Evolutionary conservation across 2,329 filamentous ascomycete genomes (phyloP).

Genomic region (Aspergillus calidoustus): DNA sequence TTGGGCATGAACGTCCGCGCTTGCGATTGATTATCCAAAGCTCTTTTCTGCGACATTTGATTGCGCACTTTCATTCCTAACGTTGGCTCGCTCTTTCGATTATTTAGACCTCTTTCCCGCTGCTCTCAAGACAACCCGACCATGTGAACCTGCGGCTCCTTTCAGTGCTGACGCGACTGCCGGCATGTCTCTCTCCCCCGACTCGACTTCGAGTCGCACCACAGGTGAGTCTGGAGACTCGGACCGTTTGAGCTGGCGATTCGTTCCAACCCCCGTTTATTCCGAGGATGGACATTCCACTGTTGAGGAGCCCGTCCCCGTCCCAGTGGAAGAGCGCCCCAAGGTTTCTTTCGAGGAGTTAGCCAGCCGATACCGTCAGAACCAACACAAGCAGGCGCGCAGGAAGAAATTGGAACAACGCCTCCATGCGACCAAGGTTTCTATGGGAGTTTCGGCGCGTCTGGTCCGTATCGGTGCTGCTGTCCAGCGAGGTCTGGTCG

Average conservation of each 20-base stretch:
- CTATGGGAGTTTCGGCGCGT: slow-evolving; percentile 49
- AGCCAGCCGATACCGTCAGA: slow-evolving; percentile 47
- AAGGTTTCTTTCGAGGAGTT: slow-evolving; percentile 50
- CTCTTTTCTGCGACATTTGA: slow-evolving; percentile 1
- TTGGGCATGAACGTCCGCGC: slow-evolving; percentile 6
- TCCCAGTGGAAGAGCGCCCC: slow-evolving; percentile 27
- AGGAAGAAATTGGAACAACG: slow-evolving; percentile 46
- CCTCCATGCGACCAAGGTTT: slow-evolving; percentile 47
- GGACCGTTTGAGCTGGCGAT: slow-evolving; percentile 34
- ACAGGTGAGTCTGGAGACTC: slow-evolving; percentile 43
- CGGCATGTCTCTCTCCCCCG: slow-evolving; percentile 28
- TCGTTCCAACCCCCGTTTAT: slow-evolving; percentile 25
- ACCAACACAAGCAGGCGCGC: slow-evolving; percentile 47
- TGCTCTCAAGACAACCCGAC: slow-evolving; percentile 34
- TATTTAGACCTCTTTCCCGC: slow-evolving; percentile 30
- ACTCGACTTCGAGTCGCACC: slow-evolving; percentile 28
- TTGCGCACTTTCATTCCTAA: slow-evolving; percentile 11
- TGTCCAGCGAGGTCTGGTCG: slow-evolving; percentile 50
- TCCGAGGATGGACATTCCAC: slow-evolving; percentile 26
- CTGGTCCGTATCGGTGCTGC: slow-evolving; percentile 47
- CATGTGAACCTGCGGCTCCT: slow-evolving; percentile 40
- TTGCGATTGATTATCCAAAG: background rate
- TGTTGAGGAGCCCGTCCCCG: slow-evolving; percentile 20
- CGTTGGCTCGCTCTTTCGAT: slow-evolving; percentile 6
- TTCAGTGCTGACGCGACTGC: slow-evolving; percentile 30